These are phyloP conservation scores for Blepharisma stoltei DNA, from an alignment of 73 alveolate genomes.

Conservation along the genomic window DNA sequence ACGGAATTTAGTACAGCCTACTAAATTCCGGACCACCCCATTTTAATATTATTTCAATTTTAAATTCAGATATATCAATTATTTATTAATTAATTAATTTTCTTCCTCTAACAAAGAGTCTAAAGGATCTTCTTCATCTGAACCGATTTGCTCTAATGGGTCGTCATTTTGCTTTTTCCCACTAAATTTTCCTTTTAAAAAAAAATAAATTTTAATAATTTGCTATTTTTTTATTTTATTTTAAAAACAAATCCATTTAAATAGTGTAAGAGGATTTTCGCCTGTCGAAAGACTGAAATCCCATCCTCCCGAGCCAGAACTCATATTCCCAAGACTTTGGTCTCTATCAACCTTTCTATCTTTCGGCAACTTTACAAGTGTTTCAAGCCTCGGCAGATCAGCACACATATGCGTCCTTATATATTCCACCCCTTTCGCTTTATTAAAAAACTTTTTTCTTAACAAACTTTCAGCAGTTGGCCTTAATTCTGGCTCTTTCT, in stretches of 20 bases:
- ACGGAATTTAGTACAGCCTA: no score
- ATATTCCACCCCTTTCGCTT: slow-evolving; percentile 17
- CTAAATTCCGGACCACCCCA: no score
- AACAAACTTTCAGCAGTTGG: slow-evolving; percentile 60
- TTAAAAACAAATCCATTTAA: no score
- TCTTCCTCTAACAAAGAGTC: background rate
- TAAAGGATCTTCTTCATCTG: slow-evolving; percentile 18
- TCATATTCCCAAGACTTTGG: background rate
- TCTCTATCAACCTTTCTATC: background rate
- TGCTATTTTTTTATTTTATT: no score
- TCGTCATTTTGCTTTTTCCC: background rate
- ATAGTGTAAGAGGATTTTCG: background rate
- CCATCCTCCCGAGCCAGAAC: slow-evolving; percentile 6
- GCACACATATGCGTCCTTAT: background rate
- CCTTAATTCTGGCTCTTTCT: slow-evolving; percentile 49
- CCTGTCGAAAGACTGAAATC: slow-evolving; percentile 17
- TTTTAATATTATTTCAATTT: no score
- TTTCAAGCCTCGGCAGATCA: background rate
- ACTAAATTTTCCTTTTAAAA: no score
- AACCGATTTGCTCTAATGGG: background rate
- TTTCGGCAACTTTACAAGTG: slow-evolving; percentile 11
- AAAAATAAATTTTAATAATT: no score
- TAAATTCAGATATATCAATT: no score
- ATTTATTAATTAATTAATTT: background rate
- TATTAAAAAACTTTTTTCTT: slow-evolving; percentile 51